Evolutionary conservation across 73 alveolate genomes (phyloP).

Genomic region (Tetrahymena borealis): DNA sequence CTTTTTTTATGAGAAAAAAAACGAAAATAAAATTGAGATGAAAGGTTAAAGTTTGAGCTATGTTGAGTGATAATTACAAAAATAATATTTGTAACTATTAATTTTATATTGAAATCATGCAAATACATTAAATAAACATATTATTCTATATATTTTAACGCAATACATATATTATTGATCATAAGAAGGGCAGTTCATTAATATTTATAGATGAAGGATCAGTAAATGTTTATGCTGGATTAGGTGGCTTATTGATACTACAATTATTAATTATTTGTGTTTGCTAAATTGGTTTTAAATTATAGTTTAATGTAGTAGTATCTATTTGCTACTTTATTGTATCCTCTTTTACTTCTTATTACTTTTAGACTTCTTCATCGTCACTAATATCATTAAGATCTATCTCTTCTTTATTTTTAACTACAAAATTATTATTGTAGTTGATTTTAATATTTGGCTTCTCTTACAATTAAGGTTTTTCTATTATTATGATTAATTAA

Average conservation of each 20-base stretch:
- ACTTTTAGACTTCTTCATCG: neutral
- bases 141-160: too few species aligned
- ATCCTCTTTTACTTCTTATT: neutral
- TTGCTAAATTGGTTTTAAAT: neutral
- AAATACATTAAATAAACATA: too few species aligned
- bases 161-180: too few species aligned
- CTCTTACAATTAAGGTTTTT: neutral
- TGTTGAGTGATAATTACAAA: too few species aligned
- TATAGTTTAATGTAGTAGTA: neutral
- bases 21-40: too few species aligned
- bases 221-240: neutral
- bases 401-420: neutral
- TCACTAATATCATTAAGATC: neutral
- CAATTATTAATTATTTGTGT: neutral
- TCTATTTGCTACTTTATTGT: neutral
- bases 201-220: neutral
- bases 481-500: neutral
- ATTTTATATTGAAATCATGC: too few species aligned
- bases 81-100: too few species aligned
- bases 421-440: neutral
- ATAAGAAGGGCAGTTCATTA: neutral
- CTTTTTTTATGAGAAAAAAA: too few species aligned
- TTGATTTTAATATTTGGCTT: neutral
- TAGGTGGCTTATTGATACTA: neutral
- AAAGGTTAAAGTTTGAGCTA: too few species aligned